Base-by-base conservation (phyloP, 2,329 filamentous ascomycete species). In the Mollisia scopiformis region DNA sequence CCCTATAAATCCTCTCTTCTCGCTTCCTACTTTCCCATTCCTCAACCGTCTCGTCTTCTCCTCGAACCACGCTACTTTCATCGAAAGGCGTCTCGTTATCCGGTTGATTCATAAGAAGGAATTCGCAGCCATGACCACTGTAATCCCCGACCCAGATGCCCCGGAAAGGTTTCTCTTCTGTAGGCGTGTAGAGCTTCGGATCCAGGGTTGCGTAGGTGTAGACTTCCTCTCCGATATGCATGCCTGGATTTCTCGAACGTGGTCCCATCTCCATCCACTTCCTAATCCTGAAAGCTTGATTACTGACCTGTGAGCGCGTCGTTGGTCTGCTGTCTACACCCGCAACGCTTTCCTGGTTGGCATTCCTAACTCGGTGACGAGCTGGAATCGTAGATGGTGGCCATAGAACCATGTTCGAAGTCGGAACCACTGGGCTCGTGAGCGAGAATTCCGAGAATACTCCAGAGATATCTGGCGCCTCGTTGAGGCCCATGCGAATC, bases 121-220 rank as follows among this genome's bases (percentile, higher is more conserved):
- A 97, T 74, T 98, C 94, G 73, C 90, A 93, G 0, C 93, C 93
- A 69, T 98, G 93, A 0, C 86, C 87, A 27, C 87, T 89, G 71
- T 97, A 97, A 73, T 97, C 93, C 0, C 93, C 69, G 4, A 71
- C 66, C 93, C 92, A 98, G 30, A 99, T 92, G 0, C 94, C 94
- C 64, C 92, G 87, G 80, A 88, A 97, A 0, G 93, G 93, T 72
- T 93, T 94, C 57, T 88, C 82, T 10, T 78, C 74, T 0, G 93
- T 96, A 0, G 94, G 92, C 0, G 87, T 95, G 73, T 96, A 97
- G n/a, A 89, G 76, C 2, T 78, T 78, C 2, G 87, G 84, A 46
- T 92, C 87, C 1, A 98, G 79, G 0, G 93, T 96, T 7, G 85
- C 79, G 64, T 84, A 89, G 0, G 90, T 92, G 68, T 86, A 75